Conservation (phyloP, 805 yeast genomes). For the Saturnispora dispora region DNA sequence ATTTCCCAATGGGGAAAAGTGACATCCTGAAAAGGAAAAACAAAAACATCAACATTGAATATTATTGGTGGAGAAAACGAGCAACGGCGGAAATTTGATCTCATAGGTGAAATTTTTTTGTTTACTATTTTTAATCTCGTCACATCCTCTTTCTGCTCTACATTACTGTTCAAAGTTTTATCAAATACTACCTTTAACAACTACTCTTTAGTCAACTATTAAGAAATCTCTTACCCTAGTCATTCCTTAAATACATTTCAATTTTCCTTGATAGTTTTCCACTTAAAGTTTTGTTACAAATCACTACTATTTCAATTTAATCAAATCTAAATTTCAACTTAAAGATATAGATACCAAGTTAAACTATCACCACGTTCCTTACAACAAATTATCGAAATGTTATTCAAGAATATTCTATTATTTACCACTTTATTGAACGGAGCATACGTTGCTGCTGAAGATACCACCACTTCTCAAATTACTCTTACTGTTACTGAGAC, state of each 20-base stretch:
- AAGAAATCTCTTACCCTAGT: slow-evolving; percentile 8
- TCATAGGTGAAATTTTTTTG: background rate
- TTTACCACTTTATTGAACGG: slow-evolving; percentile 18
- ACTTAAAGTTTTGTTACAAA: background rate
- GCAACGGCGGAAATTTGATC: background rate
- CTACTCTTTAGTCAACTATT: slow-evolving; percentile 7
- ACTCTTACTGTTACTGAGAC: slow-evolving; percentile 42
- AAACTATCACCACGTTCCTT: background rate
- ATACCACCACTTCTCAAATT: slow-evolving; percentile 33
- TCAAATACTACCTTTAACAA: slow-evolving; percentile 1
- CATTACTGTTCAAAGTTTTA: slow-evolving; percentile 1
- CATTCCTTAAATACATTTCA: slow-evolving; percentile 8
- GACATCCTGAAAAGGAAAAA: background rate
- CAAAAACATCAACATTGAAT: background rate
- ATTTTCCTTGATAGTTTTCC: slow-evolving; percentile 6
- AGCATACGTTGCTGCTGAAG: slow-evolving; percentile 22
- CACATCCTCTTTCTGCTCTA: background rate
- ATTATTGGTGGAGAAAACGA: slow-evolving; percentile 2
- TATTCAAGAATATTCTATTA: slow-evolving; percentile 21
- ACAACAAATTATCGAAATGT: slow-evolving; percentile 16
- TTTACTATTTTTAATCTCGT: slow-evolving; percentile 1
- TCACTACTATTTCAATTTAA: background rate
- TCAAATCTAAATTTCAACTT: background rate
- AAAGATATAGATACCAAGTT: slow-evolving; percentile 1
- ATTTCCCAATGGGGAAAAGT: background rate